Base-by-base conservation (phyloP, 1,284 basidiomycete genomes). In the Sporisorium sorghi region DNA sequence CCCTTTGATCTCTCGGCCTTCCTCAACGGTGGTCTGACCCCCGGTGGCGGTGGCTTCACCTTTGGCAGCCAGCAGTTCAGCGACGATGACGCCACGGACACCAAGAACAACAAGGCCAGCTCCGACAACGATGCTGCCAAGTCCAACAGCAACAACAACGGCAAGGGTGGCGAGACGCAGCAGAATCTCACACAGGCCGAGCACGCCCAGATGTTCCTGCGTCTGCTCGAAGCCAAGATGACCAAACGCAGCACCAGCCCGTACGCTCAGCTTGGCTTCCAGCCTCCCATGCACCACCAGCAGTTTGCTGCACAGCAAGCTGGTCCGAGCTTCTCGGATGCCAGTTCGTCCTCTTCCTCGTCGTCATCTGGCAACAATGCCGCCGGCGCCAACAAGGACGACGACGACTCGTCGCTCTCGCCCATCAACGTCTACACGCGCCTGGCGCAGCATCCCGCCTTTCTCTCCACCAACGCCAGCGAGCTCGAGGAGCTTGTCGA, bases 401-500 rank as follows among this genome's bases (percentile, higher is more conserved):
- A 68, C 0, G 64, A 62, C 28, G 57, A 64, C 47, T 58, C 63
- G 7, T 55, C 73, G 37, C 63, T 80, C 3, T 76, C 76, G n/a
- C 77, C 79, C 28, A 73, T 69, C 68, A 70, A 69, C 48, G 63
- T 79, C n/a, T 80, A 80, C 58, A 73, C 74, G 19, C 75, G 79
- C 7, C 57, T 79, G 12, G 64, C 79, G 6, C 59, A 76, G 71
- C 79, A 80, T 51, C 79, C 79, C 2, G 77, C 74, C n/a, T 79
- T 80, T 49, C 61, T 80, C 32, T 67, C 58, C 17, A 80, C 79
- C 50, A 72, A 73, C 59, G 76, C 67, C 6, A 56, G 42, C 33
- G 79, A 80, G 67, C 65, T 80, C 39, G 79, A 80, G 47, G 79
- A 79, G 62, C 61, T 80, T 15, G 71, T 80, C 23, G 77, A 79